These are phyloP conservation scores for Phaeosphaeriaceae sp. DNA, from an alignment of 2,329 filamentous ascomycete genomes.

Conservation along the genomic window DNA sequence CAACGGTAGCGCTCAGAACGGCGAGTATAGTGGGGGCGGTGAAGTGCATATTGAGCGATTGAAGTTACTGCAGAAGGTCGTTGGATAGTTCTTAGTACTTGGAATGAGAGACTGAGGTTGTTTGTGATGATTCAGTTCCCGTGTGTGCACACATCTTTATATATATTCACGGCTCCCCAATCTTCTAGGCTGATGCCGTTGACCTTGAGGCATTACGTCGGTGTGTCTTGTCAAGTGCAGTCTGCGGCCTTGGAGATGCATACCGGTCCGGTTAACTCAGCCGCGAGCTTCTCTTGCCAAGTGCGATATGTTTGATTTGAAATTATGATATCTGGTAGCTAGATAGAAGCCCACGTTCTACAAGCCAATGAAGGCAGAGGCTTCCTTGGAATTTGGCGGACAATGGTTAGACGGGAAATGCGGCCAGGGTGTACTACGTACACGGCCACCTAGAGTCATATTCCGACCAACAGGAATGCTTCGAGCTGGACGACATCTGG, in stretches of 20 bases:
- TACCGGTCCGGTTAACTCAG: constrained; percentile 13
- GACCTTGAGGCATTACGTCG: constrained; percentile 24
- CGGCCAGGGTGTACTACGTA: constrained; percentile 1
- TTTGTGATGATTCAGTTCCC: not conserved
- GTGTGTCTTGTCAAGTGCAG: constrained; percentile 7
- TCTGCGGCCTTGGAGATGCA: constrained; percentile 20
- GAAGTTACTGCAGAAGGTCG: not conserved
- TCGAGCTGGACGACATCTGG: not conserved
- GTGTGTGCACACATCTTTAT: constrained; percentile 12
- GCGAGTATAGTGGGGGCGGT: constrained; percentile 25
- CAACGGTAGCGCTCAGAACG: constrained; percentile 25
- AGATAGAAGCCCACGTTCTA: not conserved
- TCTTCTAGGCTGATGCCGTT: not conserved
- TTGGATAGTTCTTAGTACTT: not conserved
- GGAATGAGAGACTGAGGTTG: not conserved
- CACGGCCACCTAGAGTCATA: not conserved
- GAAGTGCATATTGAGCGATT: constrained; percentile 27
- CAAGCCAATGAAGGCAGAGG: constrained; percentile 1
- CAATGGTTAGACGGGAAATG: constrained; percentile 1
- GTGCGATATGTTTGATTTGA: constrained; percentile 13
- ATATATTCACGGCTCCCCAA: constrained; percentile 19
- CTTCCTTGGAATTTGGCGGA: constrained; percentile 12
- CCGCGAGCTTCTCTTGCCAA: constrained; percentile 20
- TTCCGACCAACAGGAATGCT: constrained; percentile 1
- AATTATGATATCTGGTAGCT: constrained; percentile 7